Evolutionary conservation across 768 basidiomycete genomes (phyloP).

Genomic region (Serendipita sp.): DNA sequence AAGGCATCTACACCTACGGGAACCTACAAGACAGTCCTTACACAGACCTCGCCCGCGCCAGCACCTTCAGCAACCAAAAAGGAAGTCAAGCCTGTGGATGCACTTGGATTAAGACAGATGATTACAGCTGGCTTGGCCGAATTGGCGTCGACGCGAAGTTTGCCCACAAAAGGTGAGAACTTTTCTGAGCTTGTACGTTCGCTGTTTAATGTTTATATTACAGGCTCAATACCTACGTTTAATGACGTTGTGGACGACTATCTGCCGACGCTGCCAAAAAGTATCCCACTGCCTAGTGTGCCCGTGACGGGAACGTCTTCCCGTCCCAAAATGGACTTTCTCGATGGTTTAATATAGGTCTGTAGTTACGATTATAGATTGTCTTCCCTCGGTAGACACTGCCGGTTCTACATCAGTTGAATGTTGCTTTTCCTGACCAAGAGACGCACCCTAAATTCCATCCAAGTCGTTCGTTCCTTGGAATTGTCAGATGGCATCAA

Average conservation of each 20-base stretch:
- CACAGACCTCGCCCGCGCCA: background rate
- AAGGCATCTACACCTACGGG: constrained; percentile 65
- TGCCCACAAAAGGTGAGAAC: background rate
- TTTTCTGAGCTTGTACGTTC: background rate
- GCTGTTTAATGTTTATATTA: background rate
- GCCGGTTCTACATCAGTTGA: background rate
- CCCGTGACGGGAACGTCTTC: background rate
- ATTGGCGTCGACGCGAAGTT: background rate
- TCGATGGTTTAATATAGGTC: constrained; percentile 10
- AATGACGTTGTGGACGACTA: constrained; percentile 8
- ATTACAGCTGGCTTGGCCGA: constrained; percentile 6
- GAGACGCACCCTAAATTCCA: constrained; percentile 4
- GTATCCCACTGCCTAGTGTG: background rate
- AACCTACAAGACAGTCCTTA: constrained; percentile 35
- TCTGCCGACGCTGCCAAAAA: background rate
- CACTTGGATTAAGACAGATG: constrained; percentile 4
- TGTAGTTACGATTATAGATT: background rate
- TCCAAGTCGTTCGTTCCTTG: background rate
- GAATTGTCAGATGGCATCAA: constrained; percentile 43
- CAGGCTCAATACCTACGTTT: background rate
- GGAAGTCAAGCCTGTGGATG: background rate
- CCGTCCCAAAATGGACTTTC: constrained; percentile 1
- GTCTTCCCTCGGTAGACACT: background rate
- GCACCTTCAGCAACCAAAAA: background rate
- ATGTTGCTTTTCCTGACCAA: background rate